A percentile compares a stretch with the other conserved stretches of the same genome.
Evolutionary conservation across 768 basidiomycete species (phyloP).

Genomic region (Collybia mongolica): DNA sequence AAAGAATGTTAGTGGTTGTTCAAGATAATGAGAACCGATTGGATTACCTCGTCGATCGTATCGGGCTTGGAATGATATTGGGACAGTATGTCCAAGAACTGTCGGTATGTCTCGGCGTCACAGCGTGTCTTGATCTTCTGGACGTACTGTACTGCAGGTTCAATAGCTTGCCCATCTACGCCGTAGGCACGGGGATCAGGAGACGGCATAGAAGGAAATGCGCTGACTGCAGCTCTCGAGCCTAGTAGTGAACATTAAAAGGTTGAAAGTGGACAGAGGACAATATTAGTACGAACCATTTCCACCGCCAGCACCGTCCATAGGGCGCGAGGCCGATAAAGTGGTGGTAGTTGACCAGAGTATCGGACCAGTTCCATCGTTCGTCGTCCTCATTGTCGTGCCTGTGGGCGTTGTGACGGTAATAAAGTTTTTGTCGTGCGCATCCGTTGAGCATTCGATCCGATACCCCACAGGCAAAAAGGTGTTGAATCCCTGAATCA

Average conservation of each 20-base stretch:
- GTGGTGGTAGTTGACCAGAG: slow-evolving; percentile 33
- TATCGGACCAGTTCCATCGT: slow-evolving; percentile 37
- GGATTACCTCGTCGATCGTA: slow-evolving; percentile 56
- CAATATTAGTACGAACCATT: not conserved
- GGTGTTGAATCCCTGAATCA: slow-evolving; percentile 98
- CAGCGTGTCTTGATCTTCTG: slow-evolving; percentile 96
- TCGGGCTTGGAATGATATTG: slow-evolving; percentile 61
- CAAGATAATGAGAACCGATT: slow-evolving; percentile 3
- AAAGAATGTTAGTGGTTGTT: slow-evolving; percentile 12
- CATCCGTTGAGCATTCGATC: slow-evolving; percentile 75
- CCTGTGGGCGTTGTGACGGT: slow-evolving; percentile 79
- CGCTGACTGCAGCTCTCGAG: not conserved
- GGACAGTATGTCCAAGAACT: slow-evolving; percentile 75
- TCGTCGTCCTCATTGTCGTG: slow-evolving; percentile 57
- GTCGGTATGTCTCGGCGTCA: slow-evolving; percentile 82
- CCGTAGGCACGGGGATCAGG: slow-evolving; percentile 33
- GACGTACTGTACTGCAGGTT: slow-evolving; percentile 90
- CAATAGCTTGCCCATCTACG: slow-evolving; percentile 49
- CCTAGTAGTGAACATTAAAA: too few relatives aligned
- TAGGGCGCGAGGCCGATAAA: too few relatives aligned
- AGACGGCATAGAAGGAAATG: slow-evolving; percentile 18
- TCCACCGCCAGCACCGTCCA: slow-evolving; percentile 6
- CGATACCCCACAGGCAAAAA: slow-evolving; percentile 94
- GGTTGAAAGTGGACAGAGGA: too few relatives aligned
- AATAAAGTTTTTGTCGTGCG: slow-evolving; percentile 63